Percentiles rank a stretch among this genome's conserved stretches.
Evolutionary conservation across 2,329 filamentous ascomycete genomes (phyloP).

Genomic region (Verticillium isaacii): DNA sequence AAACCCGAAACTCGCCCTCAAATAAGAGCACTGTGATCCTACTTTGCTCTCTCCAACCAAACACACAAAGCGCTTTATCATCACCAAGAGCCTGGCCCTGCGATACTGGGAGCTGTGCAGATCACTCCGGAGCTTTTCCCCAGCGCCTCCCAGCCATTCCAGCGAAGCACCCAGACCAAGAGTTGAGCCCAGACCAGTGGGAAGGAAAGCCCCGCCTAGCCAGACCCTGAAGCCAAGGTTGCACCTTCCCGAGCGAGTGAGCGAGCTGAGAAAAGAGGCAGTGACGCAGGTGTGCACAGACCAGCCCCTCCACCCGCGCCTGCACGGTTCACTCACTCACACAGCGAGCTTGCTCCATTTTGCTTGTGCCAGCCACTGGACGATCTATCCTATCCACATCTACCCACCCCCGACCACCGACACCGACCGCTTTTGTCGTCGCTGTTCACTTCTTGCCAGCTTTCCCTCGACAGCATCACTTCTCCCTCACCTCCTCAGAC

Average conservation of each 20-base stretch:
- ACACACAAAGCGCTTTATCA: no score
- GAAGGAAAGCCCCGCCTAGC: background rate
- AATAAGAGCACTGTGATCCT: no score
- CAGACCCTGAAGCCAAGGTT: background rate
- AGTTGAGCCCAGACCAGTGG: background rate
- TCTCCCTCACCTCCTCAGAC: background rate
- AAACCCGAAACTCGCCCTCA: no score
- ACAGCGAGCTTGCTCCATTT: background rate
- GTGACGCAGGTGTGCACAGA: background rate
- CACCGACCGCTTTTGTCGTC: constrained; percentile 3
- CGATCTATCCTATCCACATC: background rate
- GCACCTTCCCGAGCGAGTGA: background rate
- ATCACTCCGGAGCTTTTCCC: background rate
- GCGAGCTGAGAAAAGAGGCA: background rate
- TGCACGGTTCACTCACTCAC: background rate
- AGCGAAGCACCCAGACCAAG: background rate
- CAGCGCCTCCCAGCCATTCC: background rate
- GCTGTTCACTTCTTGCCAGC: constrained; percentile 1
- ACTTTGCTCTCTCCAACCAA: no score
- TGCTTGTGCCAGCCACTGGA: background rate
- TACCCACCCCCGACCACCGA: constrained; percentile 1
- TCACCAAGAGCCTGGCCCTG: background rate
- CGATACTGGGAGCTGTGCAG: background rate
- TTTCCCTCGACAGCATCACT: background rate
- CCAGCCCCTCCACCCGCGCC: background rate